Evolutionary conservation across 352 stramenopile species (phyloP), one percentile per base, ranked within the genome.

Genomic region (Porosira glacialis): DNA sequence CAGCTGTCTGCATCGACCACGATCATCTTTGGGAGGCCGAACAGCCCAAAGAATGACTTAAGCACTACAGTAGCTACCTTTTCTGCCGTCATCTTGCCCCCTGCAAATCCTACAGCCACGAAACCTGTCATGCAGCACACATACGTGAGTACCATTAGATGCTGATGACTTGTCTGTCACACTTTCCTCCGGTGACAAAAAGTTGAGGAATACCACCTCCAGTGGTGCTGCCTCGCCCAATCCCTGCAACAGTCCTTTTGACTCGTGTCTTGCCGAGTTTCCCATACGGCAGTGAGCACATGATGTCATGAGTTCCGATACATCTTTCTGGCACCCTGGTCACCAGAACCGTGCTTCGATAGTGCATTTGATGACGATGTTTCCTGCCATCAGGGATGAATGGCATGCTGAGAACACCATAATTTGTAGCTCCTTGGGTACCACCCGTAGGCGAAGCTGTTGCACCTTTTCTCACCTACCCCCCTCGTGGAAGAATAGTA

Each of bases 341-440:
- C 51, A 76, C 38, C 47, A 71, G n/a, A 43, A 75, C 11, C 57
- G 21, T n/a, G 53, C 15, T 2, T 50, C 27, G 43, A 70, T 62
- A 6, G 52, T 75, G 2, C 38, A 17, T 13, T 33, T 30, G 3
- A 21, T 0, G 26, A 50, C 58, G 0, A 73, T 17, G 52, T 73
- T 52, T 5, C 45, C 63, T 22, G 26, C 44, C 6, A 67, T 61
- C 6, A 48, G 63, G 31, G 59, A 62, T 5, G 58, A 30, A 45
- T 76, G 59, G 21, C 66, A 76, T 10, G 67, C 56, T 35, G 58
- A 36, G 15, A 71, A 70, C 11, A 77, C 19, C 11, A 71, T 71
- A 17, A 66, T 55, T 24, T 39, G 10, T 19, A 73, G 24, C 1
- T n/a, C n/a, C 13, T 2, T 17, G 4, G 63, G 50, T 1, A 73